Conservation (phyloP, 345 rosid species). For the Pseudoturritis turrita region DNA sequence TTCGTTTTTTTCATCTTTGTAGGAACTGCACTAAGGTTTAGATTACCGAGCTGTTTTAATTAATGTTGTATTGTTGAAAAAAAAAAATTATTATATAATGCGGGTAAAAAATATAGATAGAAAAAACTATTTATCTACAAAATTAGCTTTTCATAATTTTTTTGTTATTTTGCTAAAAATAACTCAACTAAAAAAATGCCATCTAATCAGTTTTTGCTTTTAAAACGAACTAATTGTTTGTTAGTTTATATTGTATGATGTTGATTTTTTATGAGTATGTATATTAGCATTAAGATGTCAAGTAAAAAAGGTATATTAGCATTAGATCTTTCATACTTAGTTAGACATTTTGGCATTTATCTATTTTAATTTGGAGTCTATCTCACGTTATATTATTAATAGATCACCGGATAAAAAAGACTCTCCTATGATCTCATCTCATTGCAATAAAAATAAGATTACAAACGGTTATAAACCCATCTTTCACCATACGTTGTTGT, state of each 20-base stretch:
- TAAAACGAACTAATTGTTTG: neutral
- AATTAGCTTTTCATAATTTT: too few relatives aligned
- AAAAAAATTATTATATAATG: too few relatives aligned
- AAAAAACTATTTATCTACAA: too few relatives aligned
- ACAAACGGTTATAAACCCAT: slow-evolving; percentile 2
- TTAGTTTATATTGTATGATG: neutral
- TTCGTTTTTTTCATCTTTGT: too few relatives aligned
- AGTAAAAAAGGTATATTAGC: too few relatives aligned
- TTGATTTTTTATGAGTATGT: neutral
- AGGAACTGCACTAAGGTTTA: too few relatives aligned
- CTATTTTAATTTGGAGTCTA: neutral
- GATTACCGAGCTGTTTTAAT: too few relatives aligned
- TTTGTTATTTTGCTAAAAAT: too few relatives aligned
- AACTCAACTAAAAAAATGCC: too few relatives aligned
- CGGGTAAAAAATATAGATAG: too few relatives aligned
- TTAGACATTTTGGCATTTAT: neutral
- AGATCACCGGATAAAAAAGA: neutral
- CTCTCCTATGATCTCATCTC: neutral
- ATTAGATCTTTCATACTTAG: neutral
- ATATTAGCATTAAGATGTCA: too few relatives aligned
- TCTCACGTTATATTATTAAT: neutral
- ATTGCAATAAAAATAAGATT: neutral
- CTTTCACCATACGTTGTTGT: neutral
- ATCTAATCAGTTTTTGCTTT: neutral
- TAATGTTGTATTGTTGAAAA: too few relatives aligned